Base-by-base conservation (phyloP, 441 rosid species). In the Jatropha podagrica region DNA sequence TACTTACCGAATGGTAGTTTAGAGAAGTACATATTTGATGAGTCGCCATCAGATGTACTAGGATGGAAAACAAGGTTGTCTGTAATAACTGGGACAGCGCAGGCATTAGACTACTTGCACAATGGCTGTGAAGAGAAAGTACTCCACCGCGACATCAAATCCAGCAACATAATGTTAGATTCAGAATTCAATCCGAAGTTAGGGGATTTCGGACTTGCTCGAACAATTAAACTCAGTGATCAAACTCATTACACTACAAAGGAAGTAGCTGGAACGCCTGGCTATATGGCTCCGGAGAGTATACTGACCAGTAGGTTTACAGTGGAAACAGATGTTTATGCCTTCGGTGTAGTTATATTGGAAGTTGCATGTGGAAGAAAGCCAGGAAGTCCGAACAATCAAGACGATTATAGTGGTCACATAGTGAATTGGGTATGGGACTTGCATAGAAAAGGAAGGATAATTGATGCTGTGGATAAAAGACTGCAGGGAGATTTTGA, bases 221-320 rank as follows among this genome's bases (percentile, higher is more conserved):
- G 93, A 68, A 92, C 88, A 54, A 85, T 90, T 41, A 88, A 85
- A 14, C 83, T 69, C 63, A 86, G 82, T 7, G 90, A 88, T 55
- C 82, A 85, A 77, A 92, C 96, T 1, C 93, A 94, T 76, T 91
- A 94, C 77, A 86, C 93, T 0, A 92, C 97, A 0, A 82, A 84
- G 15, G 93, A 84, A 78, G 81, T 94, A 0, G 93, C 93, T 6
- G 91, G 98, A 59, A 92, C 97, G 12, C 86, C 85, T 0, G 93
- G 94, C 0, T 94, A 94, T 81, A 92, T 92, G 98, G 93, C 97
- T 52, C 96, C 97, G 0, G 93, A 90, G 84, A 83, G 84, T 66
- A 82, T 90, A 51, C 85, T 90, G 7, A 86, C 83, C 0, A 87
- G 95, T 38, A 81, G 91, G 78, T 93, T 93, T 3, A 92, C 93